Base-by-base conservation (phyloP, 345 rosid species). In the Gossypium sturtianum region DNA sequence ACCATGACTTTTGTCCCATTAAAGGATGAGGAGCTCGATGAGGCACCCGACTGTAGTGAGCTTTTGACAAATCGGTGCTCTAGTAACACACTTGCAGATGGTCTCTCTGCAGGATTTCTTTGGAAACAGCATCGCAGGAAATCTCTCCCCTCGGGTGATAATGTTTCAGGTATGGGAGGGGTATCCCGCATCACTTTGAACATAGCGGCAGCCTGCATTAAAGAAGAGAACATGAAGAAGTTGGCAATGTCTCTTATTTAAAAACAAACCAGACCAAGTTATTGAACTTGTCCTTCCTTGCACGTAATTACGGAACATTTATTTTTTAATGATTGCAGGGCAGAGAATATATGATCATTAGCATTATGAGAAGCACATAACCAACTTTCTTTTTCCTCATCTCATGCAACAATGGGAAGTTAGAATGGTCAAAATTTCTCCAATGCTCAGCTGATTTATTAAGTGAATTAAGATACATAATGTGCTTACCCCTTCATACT, bases 71-170 rank as follows among this genome's bases (percentile, higher is more conserved):
- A 95, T 49, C 84, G 84, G 79, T 95, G 98, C 72, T 91, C 97
- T 58, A 92, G 82, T 82, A 95, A 78, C 87, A 73, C 73, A 66
- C 86, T 56, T n/a, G 99, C 98, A 0, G 90, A 81, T 47, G 98
- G 86, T 52, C 57, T 52, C 22, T 54, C 22, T n/a, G 22, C 59
- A 19, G 59, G 59, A 19, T 54, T 54, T 54, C 98, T 86, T 72
- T 51, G 86, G 73, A 94, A 94, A 79, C 98, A 94, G 64, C 83
- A 76, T 59, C 80, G 73, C 12, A 94, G 84, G 78, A 94, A 94
- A 48, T 92, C 98, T 82, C 87, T 92, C 25, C 98, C 95, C 74
- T 91, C 98, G 1, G 83, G 63, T 80, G 98, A 94, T 77, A 94
- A 82, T 68, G 82, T 82, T 75, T 87, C 91, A 2, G 98, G 98